These are phyloP conservation scores for Raphanus sativus DNA, from an alignment of 345 rosid species.

Conservation along the genomic window DNA sequence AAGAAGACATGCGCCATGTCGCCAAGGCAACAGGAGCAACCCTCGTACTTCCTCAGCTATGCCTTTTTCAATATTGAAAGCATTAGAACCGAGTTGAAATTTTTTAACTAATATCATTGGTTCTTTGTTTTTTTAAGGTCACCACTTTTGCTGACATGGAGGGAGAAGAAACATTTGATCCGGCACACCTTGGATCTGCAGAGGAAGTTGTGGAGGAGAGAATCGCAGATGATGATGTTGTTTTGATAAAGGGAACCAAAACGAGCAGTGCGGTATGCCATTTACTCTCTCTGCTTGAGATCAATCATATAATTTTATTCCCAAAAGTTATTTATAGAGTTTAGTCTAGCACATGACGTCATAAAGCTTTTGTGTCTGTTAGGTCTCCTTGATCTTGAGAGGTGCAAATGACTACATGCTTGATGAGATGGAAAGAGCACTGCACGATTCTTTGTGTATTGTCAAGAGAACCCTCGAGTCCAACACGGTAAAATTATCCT, in stretches of 20 bases:
- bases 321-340: too few relatives aligned
- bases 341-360: neutral
- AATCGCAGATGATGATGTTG: slow-evolving; percentile 84
- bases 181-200: slow-evolving; percentile 75
- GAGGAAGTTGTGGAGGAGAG: slow-evolving; percentile 94
- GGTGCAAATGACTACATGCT: slow-evolving; percentile 99
- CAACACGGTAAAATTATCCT: slow-evolving; percentile 58
- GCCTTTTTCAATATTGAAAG: neutral
- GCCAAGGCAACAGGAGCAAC: slow-evolving; percentile 99
- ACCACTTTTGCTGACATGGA: slow-evolving; percentile 99
- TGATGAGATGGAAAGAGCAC: slow-evolving; percentile 96
- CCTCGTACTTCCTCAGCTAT: slow-evolving; percentile 46
- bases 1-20: slow-evolving; percentile 96
- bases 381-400: slow-evolving; percentile 93
- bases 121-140: slow-evolving; percentile 52
- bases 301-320: neutral
- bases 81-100: slow-evolving; percentile 1
- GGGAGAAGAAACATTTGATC: slow-evolving; percentile 92
- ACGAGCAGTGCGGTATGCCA: slow-evolving; percentile 71
- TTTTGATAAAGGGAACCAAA: slow-evolving; percentile 89
- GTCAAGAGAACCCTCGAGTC: slow-evolving; percentile 97
- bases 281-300: slow-evolving; percentile 4
- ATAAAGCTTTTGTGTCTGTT: neutral
- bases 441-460: slow-evolving; percentile 78
- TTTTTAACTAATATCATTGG: neutral